Evolutionary conservation across 1,284 basidiomycete genomes (phyloP).

Genomic region (Sporisorium exsertum): DNA sequence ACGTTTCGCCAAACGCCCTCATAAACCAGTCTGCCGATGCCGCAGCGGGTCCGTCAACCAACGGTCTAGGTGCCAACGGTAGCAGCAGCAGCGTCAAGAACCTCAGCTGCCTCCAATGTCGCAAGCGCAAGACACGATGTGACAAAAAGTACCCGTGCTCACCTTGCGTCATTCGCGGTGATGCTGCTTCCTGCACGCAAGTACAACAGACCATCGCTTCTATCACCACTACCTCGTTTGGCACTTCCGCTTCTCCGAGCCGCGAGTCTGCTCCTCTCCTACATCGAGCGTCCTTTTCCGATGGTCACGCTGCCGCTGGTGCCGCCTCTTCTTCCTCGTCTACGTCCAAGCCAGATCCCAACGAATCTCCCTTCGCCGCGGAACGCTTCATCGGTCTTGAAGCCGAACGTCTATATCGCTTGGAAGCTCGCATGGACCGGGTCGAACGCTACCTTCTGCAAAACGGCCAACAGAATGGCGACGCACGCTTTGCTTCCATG

Average conservation of each 20-base stretch:
- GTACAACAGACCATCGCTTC: conserved; percentile 51
- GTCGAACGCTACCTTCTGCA: conserved; percentile 28
- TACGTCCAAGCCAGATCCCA: conserved; percentile 25
- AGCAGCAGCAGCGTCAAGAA: conserved; percentile 44
- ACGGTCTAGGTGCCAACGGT: neutral
- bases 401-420: conserved; percentile 36
- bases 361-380: conserved; percentile 17
- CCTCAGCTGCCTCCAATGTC: conserved; percentile 49
- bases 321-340: conserved; percentile 13
- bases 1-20: conserved; percentile 10
- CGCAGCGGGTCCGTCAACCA: neutral
- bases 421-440: conserved; percentile 42
- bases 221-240: conserved; percentile 29
- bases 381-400: conserved; percentile 37
- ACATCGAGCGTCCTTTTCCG: conserved; percentile 27
- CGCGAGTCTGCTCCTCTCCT: conserved; percentile 11
- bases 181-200: conserved; percentile 37
- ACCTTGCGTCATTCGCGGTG: conserved; percentile 46
- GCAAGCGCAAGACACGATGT: conserved; percentile 50
- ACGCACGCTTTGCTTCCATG: conserved; percentile 13
- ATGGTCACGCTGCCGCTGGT: conserved; percentile 4
- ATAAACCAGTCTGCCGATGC: neutral
- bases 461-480: conserved; percentile 1
- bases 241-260: conserved; percentile 18
- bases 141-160: conserved; percentile 51